phyloP scores from a whole-genome alignment of 805 yeast genomes.

The Dipodascopsis tothii region DNA sequence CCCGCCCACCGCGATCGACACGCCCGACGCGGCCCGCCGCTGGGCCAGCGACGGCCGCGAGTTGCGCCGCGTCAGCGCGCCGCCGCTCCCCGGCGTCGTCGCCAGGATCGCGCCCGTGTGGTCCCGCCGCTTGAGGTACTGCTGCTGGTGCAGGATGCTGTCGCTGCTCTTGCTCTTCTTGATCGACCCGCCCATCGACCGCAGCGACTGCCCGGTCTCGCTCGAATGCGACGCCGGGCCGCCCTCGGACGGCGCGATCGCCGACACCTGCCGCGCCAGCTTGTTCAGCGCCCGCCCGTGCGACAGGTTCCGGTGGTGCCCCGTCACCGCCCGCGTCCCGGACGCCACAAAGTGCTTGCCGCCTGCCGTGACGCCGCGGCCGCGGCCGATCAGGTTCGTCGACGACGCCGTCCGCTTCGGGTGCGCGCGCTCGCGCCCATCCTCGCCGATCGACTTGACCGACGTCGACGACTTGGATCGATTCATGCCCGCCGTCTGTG shows the following conservation, averaged over 20 bases:
- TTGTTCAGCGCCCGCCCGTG: constrained; percentile 14
- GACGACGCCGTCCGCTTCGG: not conserved
- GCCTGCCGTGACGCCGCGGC: not conserved
- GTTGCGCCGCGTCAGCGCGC: constrained; percentile 12
- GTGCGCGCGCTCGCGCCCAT: not conserved
- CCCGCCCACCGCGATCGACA: constrained; percentile 2
- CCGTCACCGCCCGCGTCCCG: constrained; percentile 2
- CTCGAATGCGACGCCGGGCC: not conserved
- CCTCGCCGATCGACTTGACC: not conserved
- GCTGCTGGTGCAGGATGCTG: constrained; percentile 5
- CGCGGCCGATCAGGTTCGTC: not conserved
- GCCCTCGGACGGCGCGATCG: not conserved
- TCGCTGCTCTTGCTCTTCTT: constrained; percentile 19
- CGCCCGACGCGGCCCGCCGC: constrained; percentile 5
- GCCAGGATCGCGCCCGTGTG: constrained; percentile 1
- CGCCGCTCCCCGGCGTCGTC: not conserved
- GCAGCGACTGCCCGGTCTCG: not conserved
- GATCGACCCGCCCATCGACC: not conserved
- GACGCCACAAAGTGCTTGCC: constrained; percentile 10
- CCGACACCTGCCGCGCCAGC: not conserved
- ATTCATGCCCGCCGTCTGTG: not conserved
- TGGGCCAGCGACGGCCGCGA: constrained; percentile 14
- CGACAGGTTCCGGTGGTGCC: constrained; percentile 18
- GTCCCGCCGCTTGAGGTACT: not conserved
- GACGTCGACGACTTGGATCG: not conserved